Evolutionary conservation across 2,329 filamentous ascomycete genomes (phyloP), one percentile per base, ranked within the genome.

Genomic region (Pseudogymnoascus sp.): DNA sequence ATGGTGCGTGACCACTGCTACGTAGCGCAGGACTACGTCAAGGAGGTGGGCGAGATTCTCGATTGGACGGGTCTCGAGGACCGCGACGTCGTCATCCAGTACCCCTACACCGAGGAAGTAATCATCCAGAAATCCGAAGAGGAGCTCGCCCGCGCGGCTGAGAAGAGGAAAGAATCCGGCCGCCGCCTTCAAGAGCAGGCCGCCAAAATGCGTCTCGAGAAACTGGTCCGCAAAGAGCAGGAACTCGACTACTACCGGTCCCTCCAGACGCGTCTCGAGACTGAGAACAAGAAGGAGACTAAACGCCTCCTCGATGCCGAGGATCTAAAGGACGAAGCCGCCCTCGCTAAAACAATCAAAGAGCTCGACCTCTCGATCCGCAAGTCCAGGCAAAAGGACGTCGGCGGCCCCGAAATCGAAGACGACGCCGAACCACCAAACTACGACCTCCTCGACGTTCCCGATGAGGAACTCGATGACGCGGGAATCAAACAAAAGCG

Each of bases 131-230:
- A 99, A 77, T 94, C 88, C 1, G 90, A 96, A 70, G 94, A 97
- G 72, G 94, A 99, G 73, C 81, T 99, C 14, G 91, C 90, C 2
- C 83, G 86, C 39, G 90, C 95, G 65, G 92, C 93, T 9, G 94
- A 99, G 78, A 88, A 93, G 72, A 91, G 96, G 71, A 96, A 95
- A 73, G 94, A 99, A 75, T 94, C 91, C 67, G 94, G 94, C 0
- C 82, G 94, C 65, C 82, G 95, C 50, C 73, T 99, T 25, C 94
- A 99, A 73, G 92, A 97, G 69, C 94, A 99, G 74, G 94, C 94
- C 0, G 93, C 93, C 8, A 97, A 96, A 75, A 96, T 97, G 91
- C 87, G 94, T 6, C 78, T 99, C 0, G 94, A 99, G 66, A 96
- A 96, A 69, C 79, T 99, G 54, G 90, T 97, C 72, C 89, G 90